Evolutionary conservation across 352 stramenopile genomes (phyloP).

Genomic region (Globisporangium recalcitrans): DNA sequence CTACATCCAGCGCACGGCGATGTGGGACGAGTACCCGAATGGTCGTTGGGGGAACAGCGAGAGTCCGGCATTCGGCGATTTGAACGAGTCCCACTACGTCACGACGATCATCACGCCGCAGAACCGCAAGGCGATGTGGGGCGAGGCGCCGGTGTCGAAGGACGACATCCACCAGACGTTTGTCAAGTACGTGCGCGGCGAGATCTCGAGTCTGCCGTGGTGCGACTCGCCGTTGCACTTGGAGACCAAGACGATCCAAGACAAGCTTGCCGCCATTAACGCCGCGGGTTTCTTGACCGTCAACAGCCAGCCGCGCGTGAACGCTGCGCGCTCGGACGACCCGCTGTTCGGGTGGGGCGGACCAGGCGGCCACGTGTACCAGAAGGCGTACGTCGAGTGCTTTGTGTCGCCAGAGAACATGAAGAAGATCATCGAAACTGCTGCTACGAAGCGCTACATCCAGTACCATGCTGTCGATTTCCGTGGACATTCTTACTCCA

Average conservation of each 20-base stretch:
- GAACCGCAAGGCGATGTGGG: slow-evolving; percentile 92
- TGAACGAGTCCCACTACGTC: slow-evolving; percentile 96
- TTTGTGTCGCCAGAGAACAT: slow-evolving; percentile 94
- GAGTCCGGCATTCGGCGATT: slow-evolving; percentile 93
- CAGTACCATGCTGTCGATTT: slow-evolving; percentile 91
- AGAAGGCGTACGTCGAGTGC: slow-evolving; percentile 99
- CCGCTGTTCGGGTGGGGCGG: slow-evolving; percentile 96
- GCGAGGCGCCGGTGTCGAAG: slow-evolving; percentile 78
- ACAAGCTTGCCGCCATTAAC: slow-evolving; percentile 75
- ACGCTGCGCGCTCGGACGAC: slow-evolving; percentile 90
- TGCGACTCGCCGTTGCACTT: slow-evolving; percentile 94
- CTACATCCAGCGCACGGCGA: slow-evolving; percentile 96
- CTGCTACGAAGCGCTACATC: slow-evolving; percentile 74
- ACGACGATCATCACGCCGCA: slow-evolving; percentile 50
- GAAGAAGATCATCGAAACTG: slow-evolving; percentile 88
- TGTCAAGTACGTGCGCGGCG: slow-evolving; percentile 93
- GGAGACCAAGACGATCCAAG: slow-evolving; percentile 89
- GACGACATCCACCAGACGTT: slow-evolving; percentile 96
- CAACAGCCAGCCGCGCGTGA: slow-evolving; percentile 92
- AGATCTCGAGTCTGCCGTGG: slow-evolving; percentile 95
- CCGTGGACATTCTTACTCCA: slow-evolving; percentile 88
- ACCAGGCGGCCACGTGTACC: slow-evolving; percentile 93
- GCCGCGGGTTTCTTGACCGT: slow-evolving; percentile 93
- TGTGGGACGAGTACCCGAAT: slow-evolving; percentile 97
- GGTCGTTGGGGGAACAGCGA: slow-evolving; percentile 94